Conservation (phyloP, 2,329 filamentous ascomycete genomes). For the Ophiostoma australiae region DNA sequence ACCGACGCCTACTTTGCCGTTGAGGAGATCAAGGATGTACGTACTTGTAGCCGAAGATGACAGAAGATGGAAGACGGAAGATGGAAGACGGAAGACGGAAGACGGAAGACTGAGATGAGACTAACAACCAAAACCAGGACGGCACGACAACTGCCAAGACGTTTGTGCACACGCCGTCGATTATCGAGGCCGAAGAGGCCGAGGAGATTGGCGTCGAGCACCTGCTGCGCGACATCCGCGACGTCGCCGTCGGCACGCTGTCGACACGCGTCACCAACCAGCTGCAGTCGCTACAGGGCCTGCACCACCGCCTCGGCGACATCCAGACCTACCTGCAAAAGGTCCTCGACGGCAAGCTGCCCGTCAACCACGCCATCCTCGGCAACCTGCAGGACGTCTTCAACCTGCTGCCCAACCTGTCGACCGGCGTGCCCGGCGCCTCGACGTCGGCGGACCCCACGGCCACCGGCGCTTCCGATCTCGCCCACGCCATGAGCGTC, state of each 20-base stretch:
- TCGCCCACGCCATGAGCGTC: slow-evolving; percentile 94
- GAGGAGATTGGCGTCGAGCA: slow-evolving; percentile 99
- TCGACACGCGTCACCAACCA: slow-evolving; percentile 97
- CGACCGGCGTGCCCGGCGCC: slow-evolving; percentile 53
- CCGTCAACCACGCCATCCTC: slow-evolving; percentile 94
- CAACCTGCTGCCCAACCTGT: slow-evolving; percentile 94
- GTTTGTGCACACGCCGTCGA: slow-evolving; percentile 96
- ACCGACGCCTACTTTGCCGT: slow-evolving; percentile 99
- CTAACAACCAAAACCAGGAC: slow-evolving; percentile 55
- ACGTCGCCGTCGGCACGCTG: slow-evolving; percentile 93
- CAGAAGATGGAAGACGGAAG: too few relatives aligned
- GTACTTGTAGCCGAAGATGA: not conserved
- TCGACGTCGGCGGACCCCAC: slow-evolving; percentile 36
- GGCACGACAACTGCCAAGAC: slow-evolving; percentile 95
- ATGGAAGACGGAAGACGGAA: too few relatives aligned
- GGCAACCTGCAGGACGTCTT: slow-evolving; percentile 99
- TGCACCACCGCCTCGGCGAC: slow-evolving; percentile 89
- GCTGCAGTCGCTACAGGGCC: slow-evolving; percentile 90
- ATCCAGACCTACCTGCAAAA: slow-evolving; percentile 95
- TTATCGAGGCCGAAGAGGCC: slow-evolving; percentile 97
- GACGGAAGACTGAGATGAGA: too few relatives aligned
- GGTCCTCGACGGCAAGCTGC: slow-evolving; percentile 85
- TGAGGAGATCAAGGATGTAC: slow-evolving; percentile 97
- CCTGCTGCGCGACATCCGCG: slow-evolving; percentile 92
- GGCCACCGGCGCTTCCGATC: slow-evolving; percentile 66